Evolutionary conservation across 192 early-diverging fungal species (phyloP).

Genomic region (Paraglomus occultum): DNA sequence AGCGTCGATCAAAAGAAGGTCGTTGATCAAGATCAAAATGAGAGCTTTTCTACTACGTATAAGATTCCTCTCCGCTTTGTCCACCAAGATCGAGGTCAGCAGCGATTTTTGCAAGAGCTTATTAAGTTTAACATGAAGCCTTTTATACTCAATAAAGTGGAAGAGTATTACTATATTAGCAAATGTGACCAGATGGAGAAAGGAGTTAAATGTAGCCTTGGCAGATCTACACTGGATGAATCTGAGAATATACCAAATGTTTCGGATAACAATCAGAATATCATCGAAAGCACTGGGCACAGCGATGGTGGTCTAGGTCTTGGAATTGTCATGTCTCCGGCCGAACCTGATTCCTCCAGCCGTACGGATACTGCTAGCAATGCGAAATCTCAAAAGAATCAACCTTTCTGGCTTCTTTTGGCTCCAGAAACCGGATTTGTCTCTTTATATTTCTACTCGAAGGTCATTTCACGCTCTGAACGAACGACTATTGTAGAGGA

Average conservation of each 20-base stretch:
- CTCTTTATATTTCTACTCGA: constrained; percentile 71
- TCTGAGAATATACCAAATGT: constrained; percentile 16
- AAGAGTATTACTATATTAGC: constrained; percentile 52
- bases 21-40: constrained; percentile 47
- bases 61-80: constrained; percentile 52
- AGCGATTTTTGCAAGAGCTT: constrained; percentile 53
- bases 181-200: constrained; percentile 28
- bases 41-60: constrained; percentile 54
- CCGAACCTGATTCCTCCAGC: constrained; percentile 16
- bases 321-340: constrained; percentile 42
- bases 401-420: constrained; percentile 66
- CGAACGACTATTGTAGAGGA: constrained; percentile 53
- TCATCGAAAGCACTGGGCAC: too few relatives aligned
- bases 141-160: constrained; percentile 49
- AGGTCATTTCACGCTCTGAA: constrained; percentile 47
- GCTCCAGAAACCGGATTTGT: constrained; percentile 50
- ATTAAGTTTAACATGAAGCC: constrained; percentile 45
- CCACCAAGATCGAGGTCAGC: constrained; percentile 41
- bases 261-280: constrained; percentile 1
- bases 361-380: constrained; percentile 19
- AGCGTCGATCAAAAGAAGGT: too few relatives aligned
- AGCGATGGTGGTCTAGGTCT: constrained; percentile 42
- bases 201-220: constrained; percentile 7
- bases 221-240: constrained; percentile 1
- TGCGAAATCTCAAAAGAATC: constrained; percentile 25